Evolutionary conservation across 495 filamentous ascomycete species (phyloP).

Genomic region (Aspergillus egyptiacus): DNA sequence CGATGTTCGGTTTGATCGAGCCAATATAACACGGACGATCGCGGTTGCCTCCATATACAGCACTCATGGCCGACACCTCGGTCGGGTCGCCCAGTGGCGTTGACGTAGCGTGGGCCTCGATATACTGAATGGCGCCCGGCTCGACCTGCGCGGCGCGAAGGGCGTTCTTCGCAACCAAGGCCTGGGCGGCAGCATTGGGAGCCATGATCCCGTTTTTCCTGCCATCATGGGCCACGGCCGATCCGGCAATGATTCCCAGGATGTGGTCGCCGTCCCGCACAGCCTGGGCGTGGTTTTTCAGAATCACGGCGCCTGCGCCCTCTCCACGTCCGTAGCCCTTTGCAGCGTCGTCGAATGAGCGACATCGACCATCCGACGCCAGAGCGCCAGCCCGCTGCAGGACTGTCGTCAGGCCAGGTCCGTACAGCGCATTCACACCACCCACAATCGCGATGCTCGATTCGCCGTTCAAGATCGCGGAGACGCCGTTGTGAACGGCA

Average conservation of each 20-base stretch:
- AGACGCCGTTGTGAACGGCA: slow-evolving; percentile 12
- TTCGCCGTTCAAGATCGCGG: slow-evolving; percentile 9
- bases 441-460: slow-evolving; percentile 22
- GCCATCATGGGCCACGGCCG: slow-evolving; percentile 27
- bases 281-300: slow-evolving; percentile 28
- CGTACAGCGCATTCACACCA: slow-evolving; percentile 21
- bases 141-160: slow-evolving; percentile 27
- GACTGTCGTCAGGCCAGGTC: slow-evolving; percentile 19
- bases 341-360: slow-evolving; percentile 30
- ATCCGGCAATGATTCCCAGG: slow-evolving; percentile 29
- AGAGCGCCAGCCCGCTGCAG: slow-evolving; percentile 27
- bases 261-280: slow-evolving; percentile 31
- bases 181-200: slow-evolving; percentile 28
- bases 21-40: slow-evolving; percentile 24
- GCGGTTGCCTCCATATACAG: slow-evolving; percentile 19
- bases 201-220: slow-evolving; percentile 34
- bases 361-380: slow-evolving; percentile 26
- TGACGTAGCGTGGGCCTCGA: slow-evolving; percentile 43
- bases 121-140: slow-evolving; percentile 25
- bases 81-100: slow-evolving; percentile 40
- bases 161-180: slow-evolving; percentile 22
- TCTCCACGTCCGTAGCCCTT: slow-evolving; percentile 31
- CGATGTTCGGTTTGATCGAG: slow-evolving; percentile 46
- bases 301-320: slow-evolving; percentile 26
- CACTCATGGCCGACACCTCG: slow-evolving; percentile 29